Conservation (phyloP, 2,329 filamentous ascomycete species). For the Neonectria faginata region DNA sequence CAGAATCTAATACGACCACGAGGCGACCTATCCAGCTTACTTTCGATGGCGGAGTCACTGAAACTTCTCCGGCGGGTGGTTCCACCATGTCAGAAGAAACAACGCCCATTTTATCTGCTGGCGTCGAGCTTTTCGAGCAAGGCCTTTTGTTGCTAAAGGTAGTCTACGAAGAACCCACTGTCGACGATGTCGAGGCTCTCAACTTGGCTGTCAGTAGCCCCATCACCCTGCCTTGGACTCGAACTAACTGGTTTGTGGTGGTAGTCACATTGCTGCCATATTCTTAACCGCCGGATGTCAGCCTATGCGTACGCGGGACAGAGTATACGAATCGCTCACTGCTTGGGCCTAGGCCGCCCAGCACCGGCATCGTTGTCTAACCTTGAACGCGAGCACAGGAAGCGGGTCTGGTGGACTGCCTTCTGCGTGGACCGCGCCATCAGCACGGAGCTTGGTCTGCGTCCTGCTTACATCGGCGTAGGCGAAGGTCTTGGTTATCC, state of each 20-base stretch:
- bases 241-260: not conserved
- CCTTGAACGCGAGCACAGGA: slow-evolving; percentile 2
- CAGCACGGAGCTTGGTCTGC: slow-evolving; percentile 3
- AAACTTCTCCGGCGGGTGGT: not conserved
- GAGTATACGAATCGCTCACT: slow-evolving; percentile 1
- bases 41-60: not conserved
- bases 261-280: slow-evolving; percentile 3
- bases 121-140: not conserved
- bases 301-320: slow-evolving; percentile 1
- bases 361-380: not conserved
- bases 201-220: not conserved
- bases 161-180: not conserved
- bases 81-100: not conserved
- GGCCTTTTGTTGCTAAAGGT: not conserved
- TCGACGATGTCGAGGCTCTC: slow-evolving; percentile 3
- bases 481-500: not conserved
- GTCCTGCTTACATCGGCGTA: slow-evolving; percentile 1
- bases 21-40: slow-evolving; percentile 5
- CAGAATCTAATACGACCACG: slow-evolving; percentile 1
- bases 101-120: not conserved
- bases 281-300: slow-evolving; percentile 3
- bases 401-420: slow-evolving; percentile 7
- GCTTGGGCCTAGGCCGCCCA: slow-evolving; percentile 2
- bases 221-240: not conserved
- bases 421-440: slow-evolving; percentile 7